These are phyloP conservation scores for Podaxis pistillaris DNA, from an alignment of 768 basidiomycete genomes.

Conservation along the genomic window DNA sequence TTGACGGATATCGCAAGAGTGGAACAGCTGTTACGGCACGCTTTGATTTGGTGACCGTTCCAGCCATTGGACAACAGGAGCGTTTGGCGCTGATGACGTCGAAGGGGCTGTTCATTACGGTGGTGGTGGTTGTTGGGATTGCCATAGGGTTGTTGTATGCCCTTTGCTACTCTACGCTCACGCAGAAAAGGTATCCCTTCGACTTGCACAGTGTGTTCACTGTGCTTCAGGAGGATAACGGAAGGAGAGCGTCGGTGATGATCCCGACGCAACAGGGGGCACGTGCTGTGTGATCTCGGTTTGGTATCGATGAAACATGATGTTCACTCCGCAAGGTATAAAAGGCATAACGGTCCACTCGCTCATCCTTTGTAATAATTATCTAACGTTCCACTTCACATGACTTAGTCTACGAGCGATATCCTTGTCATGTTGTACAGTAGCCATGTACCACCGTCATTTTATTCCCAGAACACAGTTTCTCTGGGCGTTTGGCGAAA, in stretches of 20 bases:
- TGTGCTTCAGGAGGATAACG: not conserved
- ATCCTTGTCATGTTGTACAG: not conserved
- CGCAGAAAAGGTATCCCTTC: slow-evolving; percentile 9
- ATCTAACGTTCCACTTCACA: not conserved
- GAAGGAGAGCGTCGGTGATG: not conserved
- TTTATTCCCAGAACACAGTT: not conserved
- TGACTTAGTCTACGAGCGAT: not conserved
- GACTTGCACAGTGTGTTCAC: slow-evolving; percentile 2
- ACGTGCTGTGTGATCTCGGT: not conserved
- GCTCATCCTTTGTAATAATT: not conserved
- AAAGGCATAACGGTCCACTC: not conserved
- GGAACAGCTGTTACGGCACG: not conserved
- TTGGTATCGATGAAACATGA: not conserved
- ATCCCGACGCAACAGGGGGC: not conserved
- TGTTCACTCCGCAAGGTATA: not conserved
- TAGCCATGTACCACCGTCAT: not conserved
- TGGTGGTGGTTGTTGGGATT: not conserved
- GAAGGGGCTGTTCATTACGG: slow-evolving; percentile 5
- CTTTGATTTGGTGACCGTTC: not conserved
- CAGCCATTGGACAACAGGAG: slow-evolving; percentile 2
- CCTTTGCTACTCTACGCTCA: not conserved
- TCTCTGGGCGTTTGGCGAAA: not conserved
- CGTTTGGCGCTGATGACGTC: slow-evolving; percentile 9
- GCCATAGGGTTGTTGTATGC: not conserved
- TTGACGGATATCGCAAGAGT: slow-evolving; percentile 13